A percentile compares a stretch with the other conserved stretches of the same genome.
Conservation (phyloP, 768 basidiomycete genomes). For the Epithele typhae region DNA sequence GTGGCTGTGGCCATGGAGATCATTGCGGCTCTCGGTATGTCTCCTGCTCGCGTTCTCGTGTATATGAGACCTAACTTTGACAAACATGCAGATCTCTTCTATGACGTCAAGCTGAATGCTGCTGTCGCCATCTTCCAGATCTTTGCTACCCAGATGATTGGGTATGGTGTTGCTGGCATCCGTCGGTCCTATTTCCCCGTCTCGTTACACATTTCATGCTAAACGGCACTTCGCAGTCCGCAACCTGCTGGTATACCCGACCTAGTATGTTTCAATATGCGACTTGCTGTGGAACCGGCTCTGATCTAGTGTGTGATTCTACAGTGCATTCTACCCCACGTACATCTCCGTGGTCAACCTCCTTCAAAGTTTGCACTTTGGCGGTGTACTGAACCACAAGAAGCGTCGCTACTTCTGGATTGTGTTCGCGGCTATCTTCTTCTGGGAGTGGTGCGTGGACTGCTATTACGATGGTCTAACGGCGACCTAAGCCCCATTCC, state of each 20-base stretch:
- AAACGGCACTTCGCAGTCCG: constrained; percentile 29
- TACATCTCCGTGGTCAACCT: constrained; percentile 50
- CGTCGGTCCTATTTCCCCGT: constrained; percentile 12
- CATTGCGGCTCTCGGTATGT: constrained; percentile 50
- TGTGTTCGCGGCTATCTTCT: constrained; percentile 43
- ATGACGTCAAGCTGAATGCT: constrained; percentile 43
- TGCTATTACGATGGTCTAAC: neutral
- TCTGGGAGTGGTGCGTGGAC: constrained; percentile 35
- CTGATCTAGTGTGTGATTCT: neutral
- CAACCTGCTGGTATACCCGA: constrained; percentile 47
- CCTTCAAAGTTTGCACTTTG: constrained; percentile 49
- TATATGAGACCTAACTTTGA: too few species aligned
- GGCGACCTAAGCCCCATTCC: neutral
- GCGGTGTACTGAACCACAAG: constrained; percentile 45
- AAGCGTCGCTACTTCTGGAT: constrained; percentile 54
- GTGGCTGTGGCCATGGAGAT: constrained; percentile 57
- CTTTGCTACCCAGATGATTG: constrained; percentile 43
- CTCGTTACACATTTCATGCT: neutral
- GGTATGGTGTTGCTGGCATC: constrained; percentile 28
- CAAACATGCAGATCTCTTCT: constrained; percentile 51
- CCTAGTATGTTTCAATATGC: constrained; percentile 39
- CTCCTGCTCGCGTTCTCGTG: too few species aligned
- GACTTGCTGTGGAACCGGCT: too few species aligned
- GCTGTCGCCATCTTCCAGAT: constrained; percentile 53
- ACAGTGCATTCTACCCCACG: constrained; percentile 44